Evolutionary conservation across 2,329 filamentous ascomycete species (phyloP).

Genomic region (Aspergillus sp.): DNA sequence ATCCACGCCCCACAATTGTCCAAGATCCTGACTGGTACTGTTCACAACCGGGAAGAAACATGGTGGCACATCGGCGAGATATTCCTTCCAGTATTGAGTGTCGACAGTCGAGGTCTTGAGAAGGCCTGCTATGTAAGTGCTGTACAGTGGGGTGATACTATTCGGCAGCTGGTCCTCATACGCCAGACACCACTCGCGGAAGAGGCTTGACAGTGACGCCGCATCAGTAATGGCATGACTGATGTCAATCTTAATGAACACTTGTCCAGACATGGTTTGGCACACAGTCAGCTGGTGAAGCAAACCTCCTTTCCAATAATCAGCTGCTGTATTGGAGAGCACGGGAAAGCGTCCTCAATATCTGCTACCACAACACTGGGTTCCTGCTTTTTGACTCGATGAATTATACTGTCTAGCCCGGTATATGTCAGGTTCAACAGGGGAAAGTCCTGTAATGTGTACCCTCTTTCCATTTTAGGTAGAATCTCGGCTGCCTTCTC

Average conservation of each 20-base stretch:
- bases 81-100: conserved; percentile 32
- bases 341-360: conserved; percentile 18
- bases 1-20: conserved; percentile 19
- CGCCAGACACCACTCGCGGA: conserved; percentile 22
- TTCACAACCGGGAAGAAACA: conserved; percentile 19
- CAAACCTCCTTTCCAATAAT: too few species aligned
- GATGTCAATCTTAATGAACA: conserved; percentile 31
- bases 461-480: not conserved
- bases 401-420: not conserved
- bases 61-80: conserved; percentile 26
- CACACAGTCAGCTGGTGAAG: too few species aligned
- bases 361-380: conserved; percentile 6
- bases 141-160: conserved; percentile 25
- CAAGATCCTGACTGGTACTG: conserved; percentile 2
- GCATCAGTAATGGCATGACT: conserved; percentile 36
- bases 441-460: conserved; percentile 8
- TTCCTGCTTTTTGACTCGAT: not conserved
- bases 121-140: conserved; percentile 34
- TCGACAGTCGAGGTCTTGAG: conserved; percentile 17
- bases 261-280: too few species aligned
- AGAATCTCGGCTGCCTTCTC: not conserved
- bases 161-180: conserved; percentile 25
- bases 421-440: not conserved
- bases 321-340: conserved; percentile 19
- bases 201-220: conserved; percentile 27